Evolutionary conservation across 768 basidiomycete species (phyloP).

Genomic region (Termitomyces sp.): DNA sequence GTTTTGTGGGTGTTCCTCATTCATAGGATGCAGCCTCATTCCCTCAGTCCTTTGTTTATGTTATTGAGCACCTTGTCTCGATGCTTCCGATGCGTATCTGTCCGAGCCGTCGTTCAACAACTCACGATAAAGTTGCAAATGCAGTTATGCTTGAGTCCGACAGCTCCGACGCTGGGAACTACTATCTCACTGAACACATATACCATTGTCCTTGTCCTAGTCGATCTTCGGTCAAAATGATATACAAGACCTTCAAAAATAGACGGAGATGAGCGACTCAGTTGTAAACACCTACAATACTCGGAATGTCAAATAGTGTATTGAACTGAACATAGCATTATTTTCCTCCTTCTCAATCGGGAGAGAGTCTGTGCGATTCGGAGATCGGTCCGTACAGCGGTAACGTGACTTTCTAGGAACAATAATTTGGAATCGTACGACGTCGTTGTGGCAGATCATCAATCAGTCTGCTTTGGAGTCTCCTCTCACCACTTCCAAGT

Average conservation of each 20-base stretch:
- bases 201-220: not conserved
- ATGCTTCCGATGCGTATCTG: no score
- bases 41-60: not conserved
- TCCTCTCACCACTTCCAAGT: not conserved
- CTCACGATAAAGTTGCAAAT: not conserved
- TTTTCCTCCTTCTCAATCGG: not conserved
- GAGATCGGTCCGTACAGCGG: not conserved
- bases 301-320: not conserved
- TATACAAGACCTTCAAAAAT: not conserved
- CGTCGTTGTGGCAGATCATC: not conserved
- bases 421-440: constrained; percentile 7
- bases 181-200: not conserved
- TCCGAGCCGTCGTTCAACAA: not conserved
- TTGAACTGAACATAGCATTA: not conserved
- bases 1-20: not conserved
- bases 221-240: not conserved
- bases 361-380: not conserved
- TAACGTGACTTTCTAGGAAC: constrained; percentile 5
- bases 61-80: not conserved
- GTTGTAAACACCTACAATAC: not conserved
- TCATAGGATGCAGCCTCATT: not conserved
- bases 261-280: not conserved
- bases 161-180: not conserved
- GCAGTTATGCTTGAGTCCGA: not conserved
- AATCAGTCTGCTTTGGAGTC: not conserved